A percentile compares a stretch with the other conserved stretches of the same genome.
Conservation (phyloP, 164 flowering plant species). For the Stephania cephalantha region DNA sequence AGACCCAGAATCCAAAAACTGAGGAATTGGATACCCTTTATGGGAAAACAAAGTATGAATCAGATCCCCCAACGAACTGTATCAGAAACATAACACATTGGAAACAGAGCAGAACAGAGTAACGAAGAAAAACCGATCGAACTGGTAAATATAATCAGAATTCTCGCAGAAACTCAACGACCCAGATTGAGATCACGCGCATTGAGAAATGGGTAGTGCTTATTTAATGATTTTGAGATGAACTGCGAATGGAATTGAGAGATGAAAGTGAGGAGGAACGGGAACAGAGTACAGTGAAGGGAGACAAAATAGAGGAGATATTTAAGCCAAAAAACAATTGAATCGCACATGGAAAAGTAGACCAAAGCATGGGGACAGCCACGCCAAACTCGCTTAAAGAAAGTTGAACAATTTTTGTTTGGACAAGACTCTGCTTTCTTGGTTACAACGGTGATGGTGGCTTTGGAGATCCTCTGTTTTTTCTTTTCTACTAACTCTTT, state of each 20-base stretch:
- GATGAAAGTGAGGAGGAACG: conserved; percentile 13
- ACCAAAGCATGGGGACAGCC: conserved; percentile 36
- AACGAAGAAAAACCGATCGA: background rate
- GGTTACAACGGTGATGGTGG: background rate
- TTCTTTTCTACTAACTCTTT: background rate
- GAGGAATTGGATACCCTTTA: background rate
- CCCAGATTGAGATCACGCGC: conserved; percentile 9
- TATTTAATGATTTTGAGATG: conserved; percentile 17
- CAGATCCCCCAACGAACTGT: background rate
- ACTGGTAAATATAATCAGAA: conserved; percentile 5
- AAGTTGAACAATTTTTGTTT: conserved; percentile 1
- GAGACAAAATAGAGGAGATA: background rate
- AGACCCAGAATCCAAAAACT: background rate
- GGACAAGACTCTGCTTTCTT: conserved; percentile 1
- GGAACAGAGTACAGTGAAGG: background rate
- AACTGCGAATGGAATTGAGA: conserved; percentile 16
- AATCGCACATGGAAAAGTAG: conserved; percentile 45
- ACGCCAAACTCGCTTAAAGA: background rate
- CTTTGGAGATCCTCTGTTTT: background rate
- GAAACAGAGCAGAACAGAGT: conserved; percentile 31
- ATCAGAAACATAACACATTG: conserved; percentile 12
- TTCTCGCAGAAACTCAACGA: conserved; percentile 14
- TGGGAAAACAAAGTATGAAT: background rate
- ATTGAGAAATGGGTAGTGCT: conserved; percentile 17
- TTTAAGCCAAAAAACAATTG: conserved; percentile 24